Conservation (phyloP, 441 rosid genomes). For the Populus trichocarpa region DNA sequence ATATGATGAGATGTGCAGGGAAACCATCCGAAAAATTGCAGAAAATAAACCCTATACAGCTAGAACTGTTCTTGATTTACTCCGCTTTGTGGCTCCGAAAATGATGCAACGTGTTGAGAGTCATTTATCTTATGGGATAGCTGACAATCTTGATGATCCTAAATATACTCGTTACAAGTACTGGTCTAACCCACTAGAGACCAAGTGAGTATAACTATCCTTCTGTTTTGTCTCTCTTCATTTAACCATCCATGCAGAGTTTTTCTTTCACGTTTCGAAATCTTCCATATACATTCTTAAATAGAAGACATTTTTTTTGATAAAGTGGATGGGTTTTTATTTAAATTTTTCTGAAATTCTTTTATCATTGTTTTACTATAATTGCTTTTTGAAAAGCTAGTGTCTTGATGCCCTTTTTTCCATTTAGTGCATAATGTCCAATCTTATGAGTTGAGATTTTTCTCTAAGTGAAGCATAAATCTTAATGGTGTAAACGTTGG, state of each 20-base stretch:
- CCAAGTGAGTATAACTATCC: conserved; percentile 26
- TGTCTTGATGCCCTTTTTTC: too few species aligned
- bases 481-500: neutral
- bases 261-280: neutral
- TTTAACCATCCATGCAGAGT: neutral
- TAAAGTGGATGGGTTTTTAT: neutral
- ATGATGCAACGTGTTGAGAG: conserved; percentile 49
- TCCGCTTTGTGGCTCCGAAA: conserved; percentile 47
- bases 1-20: conserved; percentile 41
- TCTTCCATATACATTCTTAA: neutral
- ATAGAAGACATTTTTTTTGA: neutral
- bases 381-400: neutral
- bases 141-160: conserved; percentile 47
- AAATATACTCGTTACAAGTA: conserved; percentile 45
- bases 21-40: conserved; percentile 31
- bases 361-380: neutral
- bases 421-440: too few species aligned
- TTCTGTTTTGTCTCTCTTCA: neutral
- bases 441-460: too few species aligned
- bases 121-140: conserved; percentile 60
- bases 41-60: conserved; percentile 46
- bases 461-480: neutral
- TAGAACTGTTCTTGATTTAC: conserved; percentile 36
- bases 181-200: conserved; percentile 61
- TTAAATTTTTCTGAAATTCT: neutral